Conservation (phyloP, 23 red algal species). For the Gracilaria vermiculophylla region DNA sequence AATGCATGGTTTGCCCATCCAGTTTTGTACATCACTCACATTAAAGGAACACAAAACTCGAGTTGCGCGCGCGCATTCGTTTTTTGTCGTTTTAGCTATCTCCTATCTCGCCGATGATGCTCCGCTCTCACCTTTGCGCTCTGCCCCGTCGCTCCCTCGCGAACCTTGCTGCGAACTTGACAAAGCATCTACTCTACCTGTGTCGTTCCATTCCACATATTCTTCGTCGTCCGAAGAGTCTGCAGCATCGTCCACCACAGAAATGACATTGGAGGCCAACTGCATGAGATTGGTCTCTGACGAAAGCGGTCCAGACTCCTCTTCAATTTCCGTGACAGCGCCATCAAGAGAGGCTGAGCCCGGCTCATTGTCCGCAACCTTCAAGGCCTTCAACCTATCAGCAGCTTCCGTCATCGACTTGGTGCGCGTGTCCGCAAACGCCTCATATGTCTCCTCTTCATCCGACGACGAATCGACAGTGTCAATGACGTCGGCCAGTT, state of each 20-base stretch:
- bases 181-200: constrained; percentile 18
- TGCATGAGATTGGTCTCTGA: constrained; percentile 18
- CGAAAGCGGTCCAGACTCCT: background rate
- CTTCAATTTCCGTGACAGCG: constrained; percentile 59
- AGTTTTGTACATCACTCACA: constrained; percentile 37
- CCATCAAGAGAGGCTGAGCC: constrained; percentile 30
- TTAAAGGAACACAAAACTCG: constrained; percentile 37
- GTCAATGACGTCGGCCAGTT: constrained; percentile 29
- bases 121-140: background rate
- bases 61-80: background rate
- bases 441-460: constrained; percentile 58
- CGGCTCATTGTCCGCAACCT: constrained; percentile 24
- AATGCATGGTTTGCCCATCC: constrained; percentile 1
- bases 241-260: constrained; percentile 36
- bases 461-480: constrained; percentile 48
- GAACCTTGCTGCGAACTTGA: constrained; percentile 6
- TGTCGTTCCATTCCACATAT: constrained; percentile 57
- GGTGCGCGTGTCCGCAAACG: constrained; percentile 30
- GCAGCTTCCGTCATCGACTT: background rate
- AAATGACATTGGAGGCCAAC: constrained; percentile 30
- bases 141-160: constrained; percentile 1
- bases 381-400: background rate
- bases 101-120: constrained; percentile 33
- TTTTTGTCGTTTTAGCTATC: constrained; percentile 29
- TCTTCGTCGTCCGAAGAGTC: constrained; percentile 62